phyloP scores from a whole-genome alignment of 2,329 filamentous ascomycete species.

The Beauveria australis region DNA sequence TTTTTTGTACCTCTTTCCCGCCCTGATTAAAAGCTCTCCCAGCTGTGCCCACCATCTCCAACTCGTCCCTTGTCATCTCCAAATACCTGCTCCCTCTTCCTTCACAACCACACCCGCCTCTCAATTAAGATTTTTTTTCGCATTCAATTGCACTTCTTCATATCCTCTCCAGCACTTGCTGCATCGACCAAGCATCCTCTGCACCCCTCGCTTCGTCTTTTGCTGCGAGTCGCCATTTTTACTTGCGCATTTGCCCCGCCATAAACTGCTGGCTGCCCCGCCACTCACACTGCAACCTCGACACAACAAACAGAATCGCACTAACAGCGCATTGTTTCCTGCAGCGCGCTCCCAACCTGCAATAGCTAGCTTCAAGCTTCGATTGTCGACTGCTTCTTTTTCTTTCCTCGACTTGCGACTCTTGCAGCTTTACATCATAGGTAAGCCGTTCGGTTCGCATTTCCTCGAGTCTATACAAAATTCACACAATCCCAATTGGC shows the following conservation, averaged over 20 bases:
- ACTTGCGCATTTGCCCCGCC: constrained; percentile 3
- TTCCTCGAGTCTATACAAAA: not conserved
- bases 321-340: not conserved
- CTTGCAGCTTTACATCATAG: not conserved
- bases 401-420: not conserved
- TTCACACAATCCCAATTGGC: not conserved
- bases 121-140: not conserved
- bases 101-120: not conserved
- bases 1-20: not conserved
- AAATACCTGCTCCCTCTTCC: not conserved
- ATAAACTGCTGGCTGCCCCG: not conserved
- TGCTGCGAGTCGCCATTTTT: not conserved
- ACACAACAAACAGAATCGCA: constrained; percentile 1
- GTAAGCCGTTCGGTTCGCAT: not conserved
- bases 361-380: not conserved
- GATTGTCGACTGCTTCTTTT: not conserved
- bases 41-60: not conserved
- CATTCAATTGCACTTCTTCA: not conserved
- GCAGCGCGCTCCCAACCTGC: not conserved
- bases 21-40: not conserved
- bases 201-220: not conserved
- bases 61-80: not conserved
- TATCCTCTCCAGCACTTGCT: not conserved
- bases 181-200: not conserved
- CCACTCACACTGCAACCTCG: not conserved